A percentile compares a stretch with the other conserved stretches of the same genome.
phyloP scores from a whole-genome alignment of 2,329 filamentous ascomycete species.

The Trichoderma breve region DNA sequence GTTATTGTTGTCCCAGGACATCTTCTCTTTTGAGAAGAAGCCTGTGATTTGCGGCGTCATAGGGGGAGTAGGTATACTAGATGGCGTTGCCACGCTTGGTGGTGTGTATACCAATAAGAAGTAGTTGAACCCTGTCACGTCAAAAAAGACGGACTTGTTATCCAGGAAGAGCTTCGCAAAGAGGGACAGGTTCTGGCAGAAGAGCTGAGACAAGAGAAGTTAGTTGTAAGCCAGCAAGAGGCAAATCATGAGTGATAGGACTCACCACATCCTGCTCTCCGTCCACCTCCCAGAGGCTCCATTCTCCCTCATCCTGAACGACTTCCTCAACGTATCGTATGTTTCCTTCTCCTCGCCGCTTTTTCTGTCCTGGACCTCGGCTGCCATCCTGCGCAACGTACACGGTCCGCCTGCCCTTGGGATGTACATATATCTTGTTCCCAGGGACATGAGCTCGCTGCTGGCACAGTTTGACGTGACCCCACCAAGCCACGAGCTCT shows the following conservation, averaged over 20 bases:
- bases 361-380: slow-evolving; percentile 36
- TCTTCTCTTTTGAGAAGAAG: slow-evolving; percentile 99
- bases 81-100: slow-evolving; percentile 29
- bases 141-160: slow-evolving; percentile 98
- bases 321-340: slow-evolving; percentile 43
- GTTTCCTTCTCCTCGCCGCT: slow-evolving; percentile 37
- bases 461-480: slow-evolving; percentile 59
- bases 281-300: slow-evolving; percentile 89
- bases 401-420: slow-evolving; percentile 44
- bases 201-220: slow-evolving; percentile 53
- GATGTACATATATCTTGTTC: slow-evolving; percentile 68
- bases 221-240: not conserved
- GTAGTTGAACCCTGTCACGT: slow-evolving; percentile 91
- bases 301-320: slow-evolving; percentile 64
- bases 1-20: slow-evolving; percentile 98
- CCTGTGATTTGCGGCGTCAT: slow-evolving; percentile 61
- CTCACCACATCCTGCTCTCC: slow-evolving; percentile 75
- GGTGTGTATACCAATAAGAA: slow-evolving; percentile 80
- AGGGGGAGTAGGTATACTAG: slow-evolving; percentile 15
- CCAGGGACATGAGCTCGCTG: slow-evolving; percentile 57
- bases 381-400: slow-evolving; percentile 35
- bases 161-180: slow-evolving; percentile 98
- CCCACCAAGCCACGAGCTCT: slow-evolving; percentile 57
- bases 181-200: slow-evolving; percentile 91
- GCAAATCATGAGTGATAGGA: slow-evolving; percentile 21